Evolutionary conservation across 2,329 filamentous ascomycete genomes (phyloP), one percentile per base, ranked within the genome.

Genomic region (Trichocomaceae sp.): DNA sequence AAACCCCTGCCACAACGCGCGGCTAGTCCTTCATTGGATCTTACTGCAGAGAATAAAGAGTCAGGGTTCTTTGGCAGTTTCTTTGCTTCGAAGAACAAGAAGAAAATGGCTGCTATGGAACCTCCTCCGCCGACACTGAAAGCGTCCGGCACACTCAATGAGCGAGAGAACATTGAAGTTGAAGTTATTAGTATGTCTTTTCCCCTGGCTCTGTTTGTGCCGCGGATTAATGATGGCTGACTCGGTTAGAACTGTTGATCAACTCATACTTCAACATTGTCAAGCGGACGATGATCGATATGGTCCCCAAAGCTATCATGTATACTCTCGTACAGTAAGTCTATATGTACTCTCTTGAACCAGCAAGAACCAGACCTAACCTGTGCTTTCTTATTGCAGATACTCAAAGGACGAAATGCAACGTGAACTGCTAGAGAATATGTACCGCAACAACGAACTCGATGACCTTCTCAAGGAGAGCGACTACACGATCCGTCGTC

Each of bases 71-170:
- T 99, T 65, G 93, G 93, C 63, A 95, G 89, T 67, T 99, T 99
- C 82, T 99, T 96, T 69, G 90, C 93, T 10, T 91, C 89, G 68
- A 99, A 97, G 83, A 99, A 97, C 78, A 99, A 97, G 85, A 99
- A 99, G 86, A 97, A 96, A 85, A 95, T 95, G 76, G 93, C 93
- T n/a, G 91, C 92, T 47, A 99, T 99, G 93, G 93, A 99, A 71
- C 80, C 93, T 13, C 93, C 93, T 39, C 93, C 93, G 59, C 83
- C 93, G 29, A 92, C 84, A 42, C 83, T 99, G 56, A 99, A 96
- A 78, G 93, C 93, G 33, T 95, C 90, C 2, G 92, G 93, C 42
- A 95, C 86, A 23, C 79, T 99, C 39, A 95, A 88, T 5, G 93
- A 99, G 75, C 90, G 93, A 58, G 93, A 99, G 72, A 86, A 85